Base-by-base conservation (phyloP, 176 grass and related monocot genomes). In the Eragrostis curvula region DNA sequence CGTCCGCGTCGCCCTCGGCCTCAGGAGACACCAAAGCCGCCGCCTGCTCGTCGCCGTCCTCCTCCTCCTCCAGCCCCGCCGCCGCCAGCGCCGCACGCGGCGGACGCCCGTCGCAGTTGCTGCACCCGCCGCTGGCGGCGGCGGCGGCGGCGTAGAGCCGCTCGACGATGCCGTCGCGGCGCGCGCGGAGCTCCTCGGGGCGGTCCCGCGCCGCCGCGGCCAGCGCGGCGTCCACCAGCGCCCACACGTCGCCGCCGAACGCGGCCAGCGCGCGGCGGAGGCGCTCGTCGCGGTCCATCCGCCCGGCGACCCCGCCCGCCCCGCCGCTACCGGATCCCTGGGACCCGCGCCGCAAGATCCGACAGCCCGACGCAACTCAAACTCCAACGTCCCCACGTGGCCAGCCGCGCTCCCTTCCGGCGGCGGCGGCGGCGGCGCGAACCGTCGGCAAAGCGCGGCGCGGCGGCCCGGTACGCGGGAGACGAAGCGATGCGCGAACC, bases 201-300 rank as follows among this genome's bases (percentile, higher is more conserved):
- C 90, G 53, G 76, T 94, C 90, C 15, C 79, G 78, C 70, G 75
- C 79, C 8, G 93, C 93, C 7, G 76, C 59, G 15, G 57, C 79
- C 43, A 96, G 86, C 24, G 85, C 90, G 20, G 87, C 71, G 75
- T 96, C 90, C 25, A 89, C 83, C 66, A 96, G 79, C 7, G 48
- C 71, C 93, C 93, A 96, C 61, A 86, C 64, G 82, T 92, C 87
- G 60, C 81, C 56, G 10, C 87, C 93, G 28, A 72, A 55, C 15
- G 73, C 79, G 32, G 63, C 39, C 45, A 96, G 79, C 62, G 86
- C 52, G 42, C 79, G 70, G 24, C 85, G 73, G 71, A 96, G 75
- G 43, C 86, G 86, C 27, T 88, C 87, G 68, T 87, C 89, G 69
- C 81, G 62, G 66, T 90, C 93, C 93, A 96, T 96, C 68, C 68